These are phyloP conservation scores for Musa troglodytarum DNA, from an alignment of 176 grass and related monocot genomes.

Conservation along the genomic window DNA sequence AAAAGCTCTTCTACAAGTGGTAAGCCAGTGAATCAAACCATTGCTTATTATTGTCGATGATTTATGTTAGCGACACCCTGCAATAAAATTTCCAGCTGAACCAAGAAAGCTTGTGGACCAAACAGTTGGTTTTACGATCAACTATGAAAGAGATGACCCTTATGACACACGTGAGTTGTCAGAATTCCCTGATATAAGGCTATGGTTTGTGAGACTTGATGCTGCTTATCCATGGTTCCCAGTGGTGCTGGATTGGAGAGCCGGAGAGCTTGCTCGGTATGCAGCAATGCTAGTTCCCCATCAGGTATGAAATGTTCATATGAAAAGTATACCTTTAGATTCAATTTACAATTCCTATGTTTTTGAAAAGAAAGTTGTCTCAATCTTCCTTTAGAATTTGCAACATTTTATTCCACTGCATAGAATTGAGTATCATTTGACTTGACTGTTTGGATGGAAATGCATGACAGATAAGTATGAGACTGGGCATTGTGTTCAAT, in stretches of 20 bases:
- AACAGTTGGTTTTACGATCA: constrained; percentile 83
- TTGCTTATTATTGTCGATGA: neutral
- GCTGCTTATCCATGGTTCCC: constrained; percentile 81
- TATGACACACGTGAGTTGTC: constrained; percentile 57
- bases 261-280: constrained; percentile 76
- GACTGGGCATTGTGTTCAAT: constrained; percentile 77
- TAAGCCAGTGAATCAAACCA: constrained; percentile 1
- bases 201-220: constrained; percentile 92
- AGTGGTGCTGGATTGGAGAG: constrained; percentile 91
- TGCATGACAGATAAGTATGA: constrained; percentile 57
- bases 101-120: constrained; percentile 47
- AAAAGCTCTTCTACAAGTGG: constrained; percentile 34
- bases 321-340: too few relatives aligned
- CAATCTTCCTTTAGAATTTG: neutral
- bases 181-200: constrained; percentile 62
- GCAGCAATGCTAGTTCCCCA: constrained; percentile 87
- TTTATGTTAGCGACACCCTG: neutral
- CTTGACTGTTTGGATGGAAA: neutral
- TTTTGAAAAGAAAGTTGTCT: too few relatives aligned
- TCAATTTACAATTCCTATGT: too few relatives aligned
- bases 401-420: neutral
- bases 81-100: constrained; percentile 31
- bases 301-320: constrained; percentile 39
- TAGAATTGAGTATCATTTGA: neutral
- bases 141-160: constrained; percentile 77